These are phyloP conservation scores for Schoenoplectus triqueter DNA, from an alignment of 202 grass and related monocot species.

Conservation along the genomic window DNA sequence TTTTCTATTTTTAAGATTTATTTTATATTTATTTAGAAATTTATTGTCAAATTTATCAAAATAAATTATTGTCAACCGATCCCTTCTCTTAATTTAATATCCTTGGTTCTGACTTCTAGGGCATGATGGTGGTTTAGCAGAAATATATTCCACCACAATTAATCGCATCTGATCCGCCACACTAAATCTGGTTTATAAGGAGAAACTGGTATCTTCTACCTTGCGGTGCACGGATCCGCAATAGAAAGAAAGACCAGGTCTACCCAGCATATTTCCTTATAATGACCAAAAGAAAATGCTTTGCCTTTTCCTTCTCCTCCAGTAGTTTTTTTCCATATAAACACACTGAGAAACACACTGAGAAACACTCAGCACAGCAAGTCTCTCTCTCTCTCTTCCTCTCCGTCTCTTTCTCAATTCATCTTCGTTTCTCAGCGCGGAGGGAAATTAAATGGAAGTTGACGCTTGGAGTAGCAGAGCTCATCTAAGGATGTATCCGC, in stretches of 20 bases:
- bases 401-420: constrained; percentile 18
- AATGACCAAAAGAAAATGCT: background rate
- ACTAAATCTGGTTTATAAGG: background rate
- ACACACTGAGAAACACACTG: constrained; percentile 16
- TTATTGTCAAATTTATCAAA: too few relatives aligned
- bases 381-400: background rate
- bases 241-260: background rate
- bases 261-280: background rate
- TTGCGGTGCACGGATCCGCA: constrained; percentile 32
- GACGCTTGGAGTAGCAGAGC: constrained; percentile 23
- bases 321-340: background rate
- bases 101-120: too few relatives aligned
- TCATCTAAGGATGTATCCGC: constrained; percentile 23
- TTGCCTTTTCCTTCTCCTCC: background rate
- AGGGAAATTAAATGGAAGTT: constrained; percentile 20
- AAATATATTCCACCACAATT: background rate
- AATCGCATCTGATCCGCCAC: background rate
- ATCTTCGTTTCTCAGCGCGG: background rate
- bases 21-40: too few relatives aligned
- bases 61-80: too few relatives aligned
- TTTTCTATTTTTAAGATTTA: too few relatives aligned
- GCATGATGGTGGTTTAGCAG: too few relatives aligned
- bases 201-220: background rate
- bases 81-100: too few relatives aligned
- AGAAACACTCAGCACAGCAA: constrained; percentile 21